phyloP scores from a whole-genome alignment of 148 eudicot genomes.

The Hydrangea macrophylla region DNA sequence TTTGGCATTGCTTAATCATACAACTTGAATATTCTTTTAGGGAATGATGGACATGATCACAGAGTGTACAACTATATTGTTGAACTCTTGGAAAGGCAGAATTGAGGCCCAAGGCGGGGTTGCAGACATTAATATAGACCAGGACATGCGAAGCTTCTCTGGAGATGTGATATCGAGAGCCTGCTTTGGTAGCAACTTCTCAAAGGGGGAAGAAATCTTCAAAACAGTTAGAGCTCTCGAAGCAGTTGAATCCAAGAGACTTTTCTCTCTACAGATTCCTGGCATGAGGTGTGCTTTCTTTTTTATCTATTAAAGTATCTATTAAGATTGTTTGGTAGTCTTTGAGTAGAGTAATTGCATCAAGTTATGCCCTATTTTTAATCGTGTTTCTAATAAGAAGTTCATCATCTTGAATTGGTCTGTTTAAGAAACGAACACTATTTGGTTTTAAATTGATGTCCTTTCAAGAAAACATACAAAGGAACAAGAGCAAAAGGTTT shows the following conservation, averaged over 20 bases:
- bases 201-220: conserved; percentile 7
- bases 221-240: not conserved
- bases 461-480: too few relatives aligned
- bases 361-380: too few relatives aligned
- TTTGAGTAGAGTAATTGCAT: too few relatives aligned
- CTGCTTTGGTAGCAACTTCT: conserved; percentile 3
- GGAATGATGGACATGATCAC: conserved; percentile 1
- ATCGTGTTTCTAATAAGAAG: too few relatives aligned
- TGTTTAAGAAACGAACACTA: too few relatives aligned
- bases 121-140: not conserved
- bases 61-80: not conserved
- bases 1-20: too few relatives aligned
- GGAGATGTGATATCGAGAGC: conserved; percentile 9
- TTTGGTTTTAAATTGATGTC: too few relatives aligned
- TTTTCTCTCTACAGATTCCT: not conserved
- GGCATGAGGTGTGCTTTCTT: not conserved
- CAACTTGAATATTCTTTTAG: not conserved
- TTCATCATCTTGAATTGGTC: too few relatives aligned
- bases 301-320: too few relatives aligned
- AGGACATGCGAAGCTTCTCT: conserved; percentile 6
- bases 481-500: too few relatives aligned
- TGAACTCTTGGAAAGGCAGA: conserved; percentile 9
- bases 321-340: too few relatives aligned
- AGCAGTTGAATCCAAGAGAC: not conserved
- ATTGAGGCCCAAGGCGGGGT: not conserved